A percentile compares a stretch with the other conserved stretches of the same genome.
These are phyloP conservation scores for Mucor velutinosus DNA, from an alignment of 371 early-diverging fungal genomes.

Conservation along the genomic window DNA sequence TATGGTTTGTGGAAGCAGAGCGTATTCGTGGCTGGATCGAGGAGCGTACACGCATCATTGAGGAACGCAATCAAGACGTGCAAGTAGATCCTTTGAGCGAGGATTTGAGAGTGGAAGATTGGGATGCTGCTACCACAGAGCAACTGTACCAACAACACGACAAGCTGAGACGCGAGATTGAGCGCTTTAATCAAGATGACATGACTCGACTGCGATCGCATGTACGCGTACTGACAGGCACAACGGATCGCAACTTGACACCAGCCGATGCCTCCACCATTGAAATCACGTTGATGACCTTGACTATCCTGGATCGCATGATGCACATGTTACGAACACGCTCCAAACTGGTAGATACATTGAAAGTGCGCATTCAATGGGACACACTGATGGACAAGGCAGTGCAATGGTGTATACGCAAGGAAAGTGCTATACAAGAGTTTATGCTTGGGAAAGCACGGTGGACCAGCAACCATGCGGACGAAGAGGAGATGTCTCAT, in stretches of 20 bases:
- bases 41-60: conserved; percentile 36
- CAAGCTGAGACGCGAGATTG: conserved; percentile 45
- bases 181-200: conserved; percentile 54
- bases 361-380: conserved; percentile 36
- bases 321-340: conserved; percentile 23
- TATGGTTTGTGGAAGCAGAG: conserved; percentile 58
- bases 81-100: conserved; percentile 35
- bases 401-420: conserved; percentile 9
- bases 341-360: conserved; percentile 24
- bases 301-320: conserved; percentile 38
- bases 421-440: conserved; percentile 10
- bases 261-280: conserved; percentile 57
- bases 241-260: conserved; percentile 26
- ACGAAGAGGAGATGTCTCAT: conserved; percentile 1
- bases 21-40: conserved; percentile 55
- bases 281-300: conserved; percentile 44
- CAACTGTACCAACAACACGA: conserved; percentile 36
- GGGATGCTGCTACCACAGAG: conserved; percentile 15
- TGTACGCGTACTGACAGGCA: conserved; percentile 37
- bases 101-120: conserved; percentile 14
- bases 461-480: conserved; percentile 10
- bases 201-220: conserved; percentile 54
- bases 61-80: conserved; percentile 25
- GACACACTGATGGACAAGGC: conserved; percentile 21
- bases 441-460: conserved; percentile 21